These are phyloP conservation scores for Silene conica DNA, from an alignment of 148 eudicot species.

Conservation along the genomic window DNA sequence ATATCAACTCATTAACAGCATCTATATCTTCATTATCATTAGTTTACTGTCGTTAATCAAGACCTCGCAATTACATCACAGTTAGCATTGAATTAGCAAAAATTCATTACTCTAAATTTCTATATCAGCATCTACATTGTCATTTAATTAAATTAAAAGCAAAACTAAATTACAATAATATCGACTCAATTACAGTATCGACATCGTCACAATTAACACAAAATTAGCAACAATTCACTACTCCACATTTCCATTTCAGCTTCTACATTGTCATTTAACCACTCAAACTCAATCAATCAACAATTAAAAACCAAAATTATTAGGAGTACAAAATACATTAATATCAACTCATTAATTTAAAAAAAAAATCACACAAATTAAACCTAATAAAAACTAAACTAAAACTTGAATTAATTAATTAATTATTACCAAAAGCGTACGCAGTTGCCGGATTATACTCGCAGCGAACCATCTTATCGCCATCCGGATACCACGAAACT, in stretches of 20 bases:
- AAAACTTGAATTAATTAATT: constrained; percentile 28
- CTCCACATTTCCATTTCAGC: neutral
- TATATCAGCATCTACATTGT: neutral
- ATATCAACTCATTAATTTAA: neutral
- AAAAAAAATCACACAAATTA: neutral
- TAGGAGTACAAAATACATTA: neutral
- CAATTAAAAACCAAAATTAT: neutral
- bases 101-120: no score
- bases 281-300: neutral
- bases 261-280: neutral
- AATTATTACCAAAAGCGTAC: constrained; percentile 71
- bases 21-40: no score
- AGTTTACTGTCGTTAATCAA: no score
- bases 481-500: constrained; percentile 89
- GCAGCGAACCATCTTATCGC: constrained; percentile 79
- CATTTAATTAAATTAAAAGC: neutral
- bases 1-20: no score
- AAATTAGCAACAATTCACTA: neutral
- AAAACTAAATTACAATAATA: neutral
- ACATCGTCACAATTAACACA: neutral
- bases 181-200: neutral
- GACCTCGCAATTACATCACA: no score
- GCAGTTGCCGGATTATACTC: constrained; percentile 83
- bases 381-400: neutral
- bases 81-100: no score